phyloP scores from a whole-genome alignment of 2,329 filamentous ascomycete genomes.

The Diaporthe nobilis region DNA sequence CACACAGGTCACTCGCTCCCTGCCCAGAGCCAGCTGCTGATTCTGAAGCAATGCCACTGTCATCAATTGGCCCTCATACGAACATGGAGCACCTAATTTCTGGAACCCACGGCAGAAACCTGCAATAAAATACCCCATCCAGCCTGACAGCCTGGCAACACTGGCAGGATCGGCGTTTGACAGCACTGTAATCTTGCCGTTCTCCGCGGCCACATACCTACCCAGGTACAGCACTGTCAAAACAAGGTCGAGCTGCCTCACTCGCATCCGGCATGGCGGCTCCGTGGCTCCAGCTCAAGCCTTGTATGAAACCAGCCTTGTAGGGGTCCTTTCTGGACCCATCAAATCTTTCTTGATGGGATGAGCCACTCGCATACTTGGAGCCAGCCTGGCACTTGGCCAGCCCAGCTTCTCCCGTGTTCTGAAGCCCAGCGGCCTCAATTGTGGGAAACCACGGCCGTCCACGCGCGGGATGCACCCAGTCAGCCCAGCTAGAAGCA shows the following conservation, averaged over 20 bases:
- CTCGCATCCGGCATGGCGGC: conserved; percentile 15
- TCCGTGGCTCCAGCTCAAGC: conserved; percentile 21
- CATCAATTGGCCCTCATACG: conserved; percentile 33
- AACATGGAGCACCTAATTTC: conserved; percentile 32
- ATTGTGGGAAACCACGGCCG: neutral
- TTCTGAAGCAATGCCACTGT: conserved; percentile 27
- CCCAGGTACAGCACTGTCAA: neutral
- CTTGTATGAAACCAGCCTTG: conserved; percentile 24
- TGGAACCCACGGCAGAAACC: conserved; percentile 25
- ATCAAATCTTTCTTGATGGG: conserved; percentile 5
- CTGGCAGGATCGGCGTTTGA: conserved; percentile 15
- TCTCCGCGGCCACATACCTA: neutral
- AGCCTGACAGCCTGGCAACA: conserved; percentile 16
- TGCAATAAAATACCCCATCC: conserved; percentile 7
- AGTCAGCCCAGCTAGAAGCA: neutral
- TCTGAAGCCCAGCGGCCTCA: neutral
- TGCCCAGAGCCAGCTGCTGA: conserved; percentile 28
- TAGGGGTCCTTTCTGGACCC: conserved; percentile 18
- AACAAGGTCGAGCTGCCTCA: neutral
- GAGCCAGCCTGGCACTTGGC: neutral
- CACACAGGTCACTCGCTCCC: neutral
- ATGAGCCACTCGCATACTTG: conserved; percentile 1
- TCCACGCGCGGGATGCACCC: neutral
- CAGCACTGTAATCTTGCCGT: conserved; percentile 17
- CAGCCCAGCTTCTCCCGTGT: neutral